Conservation (phyloP, 2,329 filamentous ascomycete species). For the Aspergillus tanneri region DNA sequence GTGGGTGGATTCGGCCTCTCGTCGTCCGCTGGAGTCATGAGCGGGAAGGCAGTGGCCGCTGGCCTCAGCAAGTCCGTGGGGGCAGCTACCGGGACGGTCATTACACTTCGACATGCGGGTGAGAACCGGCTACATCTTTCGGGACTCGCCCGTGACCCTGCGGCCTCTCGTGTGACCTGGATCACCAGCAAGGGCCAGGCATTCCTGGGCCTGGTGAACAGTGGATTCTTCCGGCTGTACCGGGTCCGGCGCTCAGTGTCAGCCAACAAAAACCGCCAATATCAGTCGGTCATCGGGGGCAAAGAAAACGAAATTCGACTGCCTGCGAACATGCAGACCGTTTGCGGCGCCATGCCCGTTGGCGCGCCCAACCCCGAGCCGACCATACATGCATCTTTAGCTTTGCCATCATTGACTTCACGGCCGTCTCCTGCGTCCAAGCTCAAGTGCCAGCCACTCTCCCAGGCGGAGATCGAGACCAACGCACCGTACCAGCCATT, state of each 20-base stretch:
- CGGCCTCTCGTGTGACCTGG: constrained; percentile 48
- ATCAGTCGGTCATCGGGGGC: constrained; percentile 54
- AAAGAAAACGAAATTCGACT: constrained; percentile 68
- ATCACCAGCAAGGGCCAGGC: constrained; percentile 43
- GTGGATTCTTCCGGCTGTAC: constrained; percentile 47
- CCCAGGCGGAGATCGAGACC: constrained; percentile 89
- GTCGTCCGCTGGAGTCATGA: constrained; percentile 47
- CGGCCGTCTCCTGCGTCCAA: constrained; percentile 43
- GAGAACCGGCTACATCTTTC: constrained; percentile 51
- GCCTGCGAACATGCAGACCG: constrained; percentile 60
- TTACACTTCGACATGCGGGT: constrained; percentile 48
- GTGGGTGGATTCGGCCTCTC: constrained; percentile 46
- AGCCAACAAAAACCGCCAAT: constrained; percentile 54
- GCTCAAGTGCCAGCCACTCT: constrained; percentile 55
- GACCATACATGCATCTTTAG: constrained; percentile 41
- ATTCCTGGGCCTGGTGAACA: constrained; percentile 47
- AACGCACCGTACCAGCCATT: constrained; percentile 95
- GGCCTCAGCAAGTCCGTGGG: constrained; percentile 52
- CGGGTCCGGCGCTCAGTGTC: constrained; percentile 44
- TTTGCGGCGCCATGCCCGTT: constrained; percentile 57
- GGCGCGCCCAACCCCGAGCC: constrained; percentile 54
- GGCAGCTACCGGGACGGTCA: constrained; percentile 50
- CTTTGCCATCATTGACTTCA: constrained; percentile 40
- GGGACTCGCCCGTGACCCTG: constrained; percentile 38
- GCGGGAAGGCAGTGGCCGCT: constrained; percentile 50